Base-by-base conservation (phyloP, 208 protist genomes). In the Leptomonas pyrrhocoris region DNA sequence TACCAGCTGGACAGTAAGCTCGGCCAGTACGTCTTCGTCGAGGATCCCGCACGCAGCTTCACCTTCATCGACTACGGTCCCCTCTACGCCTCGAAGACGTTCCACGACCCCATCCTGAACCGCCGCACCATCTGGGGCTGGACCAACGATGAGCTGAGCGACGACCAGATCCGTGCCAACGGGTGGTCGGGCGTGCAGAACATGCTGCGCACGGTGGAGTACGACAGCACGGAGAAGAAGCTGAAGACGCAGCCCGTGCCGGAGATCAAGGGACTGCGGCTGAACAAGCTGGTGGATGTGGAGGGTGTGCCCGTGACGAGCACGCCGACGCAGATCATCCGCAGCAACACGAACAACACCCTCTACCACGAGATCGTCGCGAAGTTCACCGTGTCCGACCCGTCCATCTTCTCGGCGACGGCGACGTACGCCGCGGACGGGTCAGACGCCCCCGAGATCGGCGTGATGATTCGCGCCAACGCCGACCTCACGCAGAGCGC, bases 281-380 rank as follows among this genome's bases (percentile, higher is more conserved):
- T 45, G n/a, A 23, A 16, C 28, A 64, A 68, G 34, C 57, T 83
- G n/a, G 28, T 60, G 23, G 57, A 66, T 36, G 18, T 38, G n/a
- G 16, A 30, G n/a, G 50, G 16, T 15, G 12, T 83, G 25, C 9
- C 67, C 30, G 59, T 73, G 15, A 42, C 50, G 27, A 23, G 42
- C 25, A 65, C 72, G 25, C 58, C 69, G 11, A 58, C 21, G 40
- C 42, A 31, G 25, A 34, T 82, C 57, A n/a, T 71, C 43, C 9
- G 62, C 0, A 45, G 55, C 28, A 46, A 27, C 57, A 34, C 38
- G 42, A 64, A 23, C 58, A 28, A 34, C 56, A 75, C 80, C 2
- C 57, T 55, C 42, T 80, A 75, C 55, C 76, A 79, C 25, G 80
- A 85, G 59, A 82, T 85, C 53, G 36, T 81, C 58, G 80, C 68